phyloP scores from a whole-genome alignment of 768 basidiomycete genomes.

The Auricularia sp. region DNA sequence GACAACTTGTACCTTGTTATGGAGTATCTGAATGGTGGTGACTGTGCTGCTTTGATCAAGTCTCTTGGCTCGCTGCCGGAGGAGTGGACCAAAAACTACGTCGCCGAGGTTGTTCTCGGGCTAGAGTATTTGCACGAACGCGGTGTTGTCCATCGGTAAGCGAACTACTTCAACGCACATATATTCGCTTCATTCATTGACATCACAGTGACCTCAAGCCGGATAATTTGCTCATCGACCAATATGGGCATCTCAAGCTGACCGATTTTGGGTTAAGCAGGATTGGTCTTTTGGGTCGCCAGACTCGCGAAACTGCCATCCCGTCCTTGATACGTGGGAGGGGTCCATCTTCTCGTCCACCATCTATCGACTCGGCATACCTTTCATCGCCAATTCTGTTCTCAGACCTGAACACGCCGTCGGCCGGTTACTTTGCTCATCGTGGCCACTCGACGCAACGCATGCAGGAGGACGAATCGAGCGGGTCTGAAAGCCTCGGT shows the following conservation, averaged over 20 bases:
- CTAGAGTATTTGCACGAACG: slow-evolving; percentile 93
- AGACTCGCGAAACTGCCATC: slow-evolving; percentile 56
- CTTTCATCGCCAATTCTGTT: slow-evolving; percentile 66
- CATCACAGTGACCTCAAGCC: slow-evolving; percentile 82
- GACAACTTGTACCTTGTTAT: slow-evolving; percentile 98
- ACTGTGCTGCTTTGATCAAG: slow-evolving; percentile 95
- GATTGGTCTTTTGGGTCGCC: slow-evolving; percentile 95
- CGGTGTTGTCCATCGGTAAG: slow-evolving; percentile 93
- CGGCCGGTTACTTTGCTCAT: slow-evolving; percentile 76
- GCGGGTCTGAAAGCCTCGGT: slow-evolving; percentile 66
- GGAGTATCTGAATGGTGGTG: slow-evolving; percentile 98
- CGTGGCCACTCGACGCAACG: slow-evolving; percentile 51
- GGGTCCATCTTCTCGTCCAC: slow-evolving; percentile 67
- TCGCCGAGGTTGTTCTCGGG: slow-evolving; percentile 92
- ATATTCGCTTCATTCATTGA: too few relatives aligned
- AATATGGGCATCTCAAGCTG: slow-evolving; percentile 91
- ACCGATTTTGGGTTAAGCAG: slow-evolving; percentile 96
- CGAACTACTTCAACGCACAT: slow-evolving; percentile 3
- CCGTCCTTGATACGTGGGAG: slow-evolving; percentile 36
- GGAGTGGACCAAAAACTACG: slow-evolving; percentile 94
- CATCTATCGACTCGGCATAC: slow-evolving; percentile 72
- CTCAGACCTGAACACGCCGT: slow-evolving; percentile 37
- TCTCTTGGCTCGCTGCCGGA: slow-evolving; percentile 87
- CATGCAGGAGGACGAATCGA: slow-evolving; percentile 67
- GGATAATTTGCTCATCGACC: slow-evolving; percentile 95